Base-by-base conservation (phyloP, 768 basidiomycete species). In the Dictyophora rubrovolvata region DNA sequence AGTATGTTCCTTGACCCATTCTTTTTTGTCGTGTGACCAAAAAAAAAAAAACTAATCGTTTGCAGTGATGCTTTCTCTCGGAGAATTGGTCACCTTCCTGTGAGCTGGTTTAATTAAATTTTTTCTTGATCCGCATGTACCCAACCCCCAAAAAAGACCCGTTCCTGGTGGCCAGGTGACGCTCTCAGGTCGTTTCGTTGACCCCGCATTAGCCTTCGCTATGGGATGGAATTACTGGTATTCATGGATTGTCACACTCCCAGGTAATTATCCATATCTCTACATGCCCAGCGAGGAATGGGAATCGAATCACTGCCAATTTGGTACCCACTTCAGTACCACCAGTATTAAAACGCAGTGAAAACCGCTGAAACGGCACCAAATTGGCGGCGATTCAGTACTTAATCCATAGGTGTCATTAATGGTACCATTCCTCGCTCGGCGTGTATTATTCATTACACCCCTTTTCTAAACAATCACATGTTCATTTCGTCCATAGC, bases 141-240 rank as follows among this genome's bases (percentile, higher is more conserved):
- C n/a, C n/a, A n/a, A n/a, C n/a, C n/a, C 65, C 67, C 60, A 65
- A 23, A 4, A 20, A 33, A 54, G 53, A 16, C 73, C 72, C 1
- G 68, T 74, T 7, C 50, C 67, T 57, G 60, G 73, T 62, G 59
- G 69, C 53, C 72, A 77, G 63, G 75, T 76, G 17, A 70, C 75
- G 48, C 77, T 68, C 14, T 64, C 68, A 3, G 56, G 65, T 10
- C 65, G 71, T 5, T 72, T 71, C 51, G 67, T 74, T 21, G 73
- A 74, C 60, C 72, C 71, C 16, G 70, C 70, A 2, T 64, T 70
- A 46, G 71, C 70, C 6, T 73, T 73, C 56, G 70, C 73, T 21
- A 63, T 76, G 4, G 78, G 77, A 5, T 77, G 73, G 72, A 76
- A 78, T 58, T 77, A 77, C 59, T 79, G 77, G 77, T 74, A 73